Evolutionary conservation across 306 rosid genomes (phyloP), one percentile per base, ranked within the genome.

Genomic region (Acacia melanoxylon): DNA sequence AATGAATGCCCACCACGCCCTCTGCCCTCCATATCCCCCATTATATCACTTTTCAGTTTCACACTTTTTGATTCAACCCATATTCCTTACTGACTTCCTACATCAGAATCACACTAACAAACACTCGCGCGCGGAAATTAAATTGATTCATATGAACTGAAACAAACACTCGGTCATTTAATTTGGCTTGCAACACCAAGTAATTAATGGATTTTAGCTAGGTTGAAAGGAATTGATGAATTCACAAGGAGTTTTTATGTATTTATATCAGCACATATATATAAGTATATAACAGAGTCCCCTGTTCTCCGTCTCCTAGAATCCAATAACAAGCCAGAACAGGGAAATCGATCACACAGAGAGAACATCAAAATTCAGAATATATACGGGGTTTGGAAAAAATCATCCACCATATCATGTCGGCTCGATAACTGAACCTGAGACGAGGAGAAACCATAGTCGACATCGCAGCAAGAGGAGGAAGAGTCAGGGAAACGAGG

Each of bases 371-470:
- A 72, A 88, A 80, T 70, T 86, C 67, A 86, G 69, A 89, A 84
- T 73, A 86, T 77, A 83, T 89, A 91, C 35, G 97, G 94, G 72
- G 88, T 78, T 80, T 87, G 90, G 78, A 81, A 81, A 78, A 87
- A 89, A 87, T 92, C 94, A 82, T 86, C 82, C 29, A 81, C 71
- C 29, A 80, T 65, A 37, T 87, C 93, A 78, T 83, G 82, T 66
- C 85, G 89, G 80, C 71, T 81, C n/a, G 81, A 77, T 40, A 86
- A 79, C 62, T 86, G 74, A 69, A 69, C 11, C 52, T 69, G 91
- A 77, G 89, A 80, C 6, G 87, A 80, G 70, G 87, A 82, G 80
- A 92, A 87, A 45, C 76, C 84, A 42, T 88, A 86, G 78, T 20
- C 72, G 67, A 88, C 81, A 83, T 86, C 97, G 77, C 40, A 79